Percentiles rank a stretch among this genome's conserved stretches.
phyloP scores from a whole-genome alignment of 1,139 yeast species.

The Candida sp. region DNA sequence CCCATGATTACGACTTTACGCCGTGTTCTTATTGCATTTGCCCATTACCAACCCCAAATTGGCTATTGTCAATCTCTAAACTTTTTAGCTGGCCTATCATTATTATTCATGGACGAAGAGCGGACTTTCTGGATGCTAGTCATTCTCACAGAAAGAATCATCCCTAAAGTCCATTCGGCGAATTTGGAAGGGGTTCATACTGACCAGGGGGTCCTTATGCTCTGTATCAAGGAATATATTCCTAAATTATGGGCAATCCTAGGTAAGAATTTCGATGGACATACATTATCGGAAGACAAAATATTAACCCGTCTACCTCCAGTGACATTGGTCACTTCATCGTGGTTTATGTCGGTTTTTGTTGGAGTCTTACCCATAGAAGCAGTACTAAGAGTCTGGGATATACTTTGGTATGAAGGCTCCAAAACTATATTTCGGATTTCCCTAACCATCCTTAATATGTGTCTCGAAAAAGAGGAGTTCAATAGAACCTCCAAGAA shows the following conservation, averaged over 20 bases:
- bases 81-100: slow-evolving; percentile 80
- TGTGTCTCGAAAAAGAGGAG: slow-evolving; percentile 62
- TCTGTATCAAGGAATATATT: slow-evolving; percentile 77
- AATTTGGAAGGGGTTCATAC: slow-evolving; percentile 92
- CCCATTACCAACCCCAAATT: slow-evolving; percentile 82
- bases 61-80: slow-evolving; percentile 97
- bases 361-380: slow-evolving; percentile 88
- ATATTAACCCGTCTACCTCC: slow-evolving; percentile 81
- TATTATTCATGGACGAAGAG: slow-evolving; percentile 86
- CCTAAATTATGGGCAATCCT: slow-evolving; percentile 75
- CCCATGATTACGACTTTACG: slow-evolving; percentile 69
- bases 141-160: slow-evolving; percentile 75
- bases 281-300: slow-evolving; percentile 48
- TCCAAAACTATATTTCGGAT: slow-evolving; percentile 83
- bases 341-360: slow-evolving; percentile 97
- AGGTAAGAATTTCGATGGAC: slow-evolving; percentile 43
- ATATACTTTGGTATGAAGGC: slow-evolving; percentile 89
- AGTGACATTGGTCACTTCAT: slow-evolving; percentile 86
- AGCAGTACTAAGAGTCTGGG: slow-evolving; percentile 89
- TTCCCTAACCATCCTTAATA: slow-evolving; percentile 77
- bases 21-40: slow-evolving; percentile 79
- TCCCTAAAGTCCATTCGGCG: slow-evolving; percentile 91
- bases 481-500: slow-evolving; percentile 19
- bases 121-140: slow-evolving; percentile 95
- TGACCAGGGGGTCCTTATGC: slow-evolving; percentile 92